Evolutionary conservation across 305 asterid genomes (phyloP).

Genomic region (Lippia alba): DNA sequence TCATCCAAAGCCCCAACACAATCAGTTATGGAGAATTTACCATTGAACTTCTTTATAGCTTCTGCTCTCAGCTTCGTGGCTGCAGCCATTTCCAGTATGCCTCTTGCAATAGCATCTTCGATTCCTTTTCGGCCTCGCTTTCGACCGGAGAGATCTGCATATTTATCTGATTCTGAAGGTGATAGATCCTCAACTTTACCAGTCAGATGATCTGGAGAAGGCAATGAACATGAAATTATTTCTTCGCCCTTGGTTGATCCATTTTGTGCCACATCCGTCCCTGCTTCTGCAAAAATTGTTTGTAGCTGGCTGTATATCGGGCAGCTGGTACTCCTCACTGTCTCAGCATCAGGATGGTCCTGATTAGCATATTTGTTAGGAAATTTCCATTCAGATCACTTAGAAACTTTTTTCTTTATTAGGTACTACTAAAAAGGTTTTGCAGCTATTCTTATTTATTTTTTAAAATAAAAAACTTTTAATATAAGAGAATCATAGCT

Average conservation of each 20-base stretch:
- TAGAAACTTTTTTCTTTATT: neutral
- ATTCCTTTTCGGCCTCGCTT: constrained; percentile 67
- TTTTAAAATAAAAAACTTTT: too few species aligned
- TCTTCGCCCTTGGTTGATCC: constrained; percentile 47
- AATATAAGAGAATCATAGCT: too few species aligned
- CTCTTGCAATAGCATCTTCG: constrained; percentile 71
- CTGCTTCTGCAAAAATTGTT: constrained; percentile 58
- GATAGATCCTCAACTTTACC: constrained; percentile 52
- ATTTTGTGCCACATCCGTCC: constrained; percentile 37
- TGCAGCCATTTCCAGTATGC: constrained; percentile 79
- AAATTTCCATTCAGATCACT: constrained; percentile 5
- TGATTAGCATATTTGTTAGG: constrained; percentile 38
- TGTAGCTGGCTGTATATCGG: constrained; percentile 63
- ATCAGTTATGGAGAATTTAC: constrained; percentile 56
- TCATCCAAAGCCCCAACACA: constrained; percentile 73
- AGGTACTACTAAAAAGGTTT: too few species aligned
- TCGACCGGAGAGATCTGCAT: constrained; percentile 45
- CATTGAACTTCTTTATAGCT: constrained; percentile 53
- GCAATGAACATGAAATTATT: constrained; percentile 34
- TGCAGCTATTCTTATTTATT: too few species aligned
- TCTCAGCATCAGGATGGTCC: constrained; percentile 88
- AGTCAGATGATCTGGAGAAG: constrained; percentile 39
- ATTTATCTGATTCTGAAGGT: constrained; percentile 67
- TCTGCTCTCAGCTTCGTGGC: constrained; percentile 68
- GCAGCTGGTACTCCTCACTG: constrained; percentile 61